Evolutionary conservation across 2,329 filamentous ascomycete species (phyloP).

Genomic region (Helotiales sp.): DNA sequence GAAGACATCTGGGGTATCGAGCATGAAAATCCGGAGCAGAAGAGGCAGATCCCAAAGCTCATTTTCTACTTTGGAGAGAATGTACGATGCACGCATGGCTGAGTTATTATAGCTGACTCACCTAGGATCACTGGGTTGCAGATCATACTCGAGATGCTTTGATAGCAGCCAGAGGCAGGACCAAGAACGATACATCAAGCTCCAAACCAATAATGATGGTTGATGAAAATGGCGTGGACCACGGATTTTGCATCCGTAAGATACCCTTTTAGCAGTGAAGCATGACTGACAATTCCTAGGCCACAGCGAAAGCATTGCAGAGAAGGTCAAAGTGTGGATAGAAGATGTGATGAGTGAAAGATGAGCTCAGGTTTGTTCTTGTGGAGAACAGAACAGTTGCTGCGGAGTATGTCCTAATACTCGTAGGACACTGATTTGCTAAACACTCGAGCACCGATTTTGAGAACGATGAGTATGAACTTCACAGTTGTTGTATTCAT

Average conservation of each 20-base stretch:
- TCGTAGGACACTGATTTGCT: no score
- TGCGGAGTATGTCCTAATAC: no score
- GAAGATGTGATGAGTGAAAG: constrained; percentile 20
- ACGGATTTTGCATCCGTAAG: constrained; percentile 61
- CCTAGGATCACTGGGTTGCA: constrained; percentile 61
- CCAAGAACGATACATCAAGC: constrained; percentile 29
- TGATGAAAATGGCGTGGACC: constrained; percentile 56
- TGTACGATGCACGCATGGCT: constrained; percentile 15
- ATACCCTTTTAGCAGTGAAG: background rate
- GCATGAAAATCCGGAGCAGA: constrained; percentile 30
- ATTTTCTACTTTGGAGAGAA: constrained; percentile 59
- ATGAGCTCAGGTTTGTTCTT: background rate
- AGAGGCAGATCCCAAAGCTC: constrained; percentile 46
- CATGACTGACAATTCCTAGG: constrained; percentile 31
- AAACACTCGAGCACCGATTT: no score
- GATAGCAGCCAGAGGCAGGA: constrained; percentile 44
- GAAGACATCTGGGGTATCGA: constrained; percentile 57
- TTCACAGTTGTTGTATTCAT: no score
- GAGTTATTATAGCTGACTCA: constrained; percentile 2
- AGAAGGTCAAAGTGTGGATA: constrained; percentile 45
- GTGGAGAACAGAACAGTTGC: no score
- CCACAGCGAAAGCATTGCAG: constrained; percentile 49
- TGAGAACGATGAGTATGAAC: no score
- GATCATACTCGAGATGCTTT: constrained; percentile 56
- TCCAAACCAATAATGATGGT: constrained; percentile 49